phyloP scores from a whole-genome alignment of 2,329 filamentous ascomycete species.

The Zymoseptoria passerinii region DNA sequence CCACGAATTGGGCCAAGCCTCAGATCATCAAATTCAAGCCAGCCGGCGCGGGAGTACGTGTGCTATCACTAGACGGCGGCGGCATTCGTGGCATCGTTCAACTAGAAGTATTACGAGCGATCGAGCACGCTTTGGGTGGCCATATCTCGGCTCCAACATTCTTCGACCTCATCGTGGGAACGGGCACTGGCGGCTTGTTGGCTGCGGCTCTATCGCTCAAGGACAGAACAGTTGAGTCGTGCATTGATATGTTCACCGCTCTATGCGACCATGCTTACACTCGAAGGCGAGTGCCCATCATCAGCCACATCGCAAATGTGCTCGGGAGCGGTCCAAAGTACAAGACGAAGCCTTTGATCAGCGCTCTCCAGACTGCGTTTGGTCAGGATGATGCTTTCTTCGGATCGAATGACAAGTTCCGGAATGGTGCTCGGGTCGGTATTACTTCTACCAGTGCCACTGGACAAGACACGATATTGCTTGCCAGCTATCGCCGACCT shows the following conservation, averaged over 20 bases:
- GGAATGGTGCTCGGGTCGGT: slow-evolving; percentile 32
- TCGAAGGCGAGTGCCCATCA: slow-evolving; percentile 30
- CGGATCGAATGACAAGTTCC: slow-evolving; percentile 16
- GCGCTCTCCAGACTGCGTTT: slow-evolving; percentile 34
- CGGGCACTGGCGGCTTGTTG: slow-evolving; percentile 39
- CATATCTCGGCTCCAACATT: slow-evolving; percentile 38
- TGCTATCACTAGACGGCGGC: slow-evolving; percentile 32
- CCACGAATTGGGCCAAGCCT: slow-evolving; percentile 30
- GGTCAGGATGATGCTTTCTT: slow-evolving; percentile 27
- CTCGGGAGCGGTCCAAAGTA: slow-evolving; percentile 26
- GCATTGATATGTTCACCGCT: slow-evolving; percentile 32
- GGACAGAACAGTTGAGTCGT: slow-evolving; percentile 33
- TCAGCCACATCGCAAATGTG: slow-evolving; percentile 25
- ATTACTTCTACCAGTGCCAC: slow-evolving; percentile 37
- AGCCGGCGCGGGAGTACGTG: slow-evolving; percentile 21
- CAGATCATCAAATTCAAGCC: slow-evolving; percentile 24
- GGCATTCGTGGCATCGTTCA: slow-evolving; percentile 41
- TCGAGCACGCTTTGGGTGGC: slow-evolving; percentile 35
- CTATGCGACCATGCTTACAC: slow-evolving; percentile 38
- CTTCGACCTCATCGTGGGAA: slow-evolving; percentile 44
- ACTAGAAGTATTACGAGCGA: slow-evolving; percentile 35
- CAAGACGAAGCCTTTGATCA: slow-evolving; percentile 28
- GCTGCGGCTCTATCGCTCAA: slow-evolving; percentile 36
- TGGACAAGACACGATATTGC: slow-evolving; percentile 34
- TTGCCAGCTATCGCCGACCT: slow-evolving; percentile 40